phyloP scores from a whole-genome alignment of 768 basidiomycete species.

The Boletus huronensis region DNA sequence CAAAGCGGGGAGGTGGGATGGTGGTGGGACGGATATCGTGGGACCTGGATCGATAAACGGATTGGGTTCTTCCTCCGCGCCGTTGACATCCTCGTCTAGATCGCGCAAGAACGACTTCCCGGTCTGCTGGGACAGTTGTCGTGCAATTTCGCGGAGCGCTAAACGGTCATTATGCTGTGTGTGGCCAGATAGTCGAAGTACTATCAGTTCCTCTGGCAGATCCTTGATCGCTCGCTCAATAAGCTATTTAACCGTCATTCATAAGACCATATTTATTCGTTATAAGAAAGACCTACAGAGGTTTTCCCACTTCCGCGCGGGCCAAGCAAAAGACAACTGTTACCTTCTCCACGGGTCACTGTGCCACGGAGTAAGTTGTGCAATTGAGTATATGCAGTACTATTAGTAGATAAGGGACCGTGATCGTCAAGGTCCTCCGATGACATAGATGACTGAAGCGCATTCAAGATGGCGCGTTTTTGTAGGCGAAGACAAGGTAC shows the following conservation, averaged over 20 bases:
- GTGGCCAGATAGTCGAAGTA: constrained; percentile 82
- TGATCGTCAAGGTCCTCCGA: constrained; percentile 31
- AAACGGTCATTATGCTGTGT: constrained; percentile 81
- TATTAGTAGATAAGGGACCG: constrained; percentile 43
- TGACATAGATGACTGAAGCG: constrained; percentile 36
- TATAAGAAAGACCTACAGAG: constrained; percentile 39
- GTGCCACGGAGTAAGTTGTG: constrained; percentile 68
- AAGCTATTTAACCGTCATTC: constrained; percentile 40
- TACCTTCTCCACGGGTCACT: constrained; percentile 79
- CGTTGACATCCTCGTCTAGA: constrained; percentile 26
- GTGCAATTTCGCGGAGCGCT: constrained; percentile 89
- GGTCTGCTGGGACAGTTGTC: constrained; percentile 77
- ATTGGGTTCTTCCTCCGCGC: constrained; percentile 43
- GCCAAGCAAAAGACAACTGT: constrained; percentile 87
- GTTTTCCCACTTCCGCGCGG: constrained; percentile 87
- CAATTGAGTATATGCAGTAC: constrained; percentile 53
- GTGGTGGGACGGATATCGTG: constrained; percentile 48
- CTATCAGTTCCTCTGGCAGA: constrained; percentile 52
- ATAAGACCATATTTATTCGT: not conserved
- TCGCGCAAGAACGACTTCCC: constrained; percentile 52
- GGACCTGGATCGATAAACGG: constrained; percentile 44
- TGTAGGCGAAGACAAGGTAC: constrained; percentile 49
- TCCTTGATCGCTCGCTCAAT: constrained; percentile 53
- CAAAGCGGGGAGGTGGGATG: constrained; percentile 69
- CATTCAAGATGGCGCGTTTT: constrained; percentile 51